Evolutionary conservation across 441 rosid genomes (phyloP).

Genomic region (Erodium trifolium): DNA sequence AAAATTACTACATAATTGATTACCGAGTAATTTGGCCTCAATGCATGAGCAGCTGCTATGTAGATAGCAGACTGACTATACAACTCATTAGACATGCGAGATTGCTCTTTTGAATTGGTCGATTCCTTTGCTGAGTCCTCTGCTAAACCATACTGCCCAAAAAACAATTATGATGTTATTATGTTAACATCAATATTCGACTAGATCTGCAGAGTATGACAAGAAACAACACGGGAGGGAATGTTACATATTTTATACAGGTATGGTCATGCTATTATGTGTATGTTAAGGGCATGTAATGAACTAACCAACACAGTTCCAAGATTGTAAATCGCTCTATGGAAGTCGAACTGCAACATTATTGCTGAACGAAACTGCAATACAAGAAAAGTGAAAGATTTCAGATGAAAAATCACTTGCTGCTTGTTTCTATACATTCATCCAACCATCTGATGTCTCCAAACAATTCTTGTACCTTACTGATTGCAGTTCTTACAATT

Average conservation of each 20-base stretch:
- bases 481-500: conserved; percentile 86
- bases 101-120: conserved; percentile 53
- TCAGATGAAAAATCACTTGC: conserved; percentile 16
- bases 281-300: conserved; percentile 15
- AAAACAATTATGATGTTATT: conserved; percentile 10
- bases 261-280: conserved; percentile 2
- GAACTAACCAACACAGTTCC: conserved; percentile 93
- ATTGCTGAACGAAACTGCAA: conserved; percentile 95
- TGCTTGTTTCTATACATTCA: conserved; percentile 21
- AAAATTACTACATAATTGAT: conserved; percentile 5
- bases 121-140: conserved; percentile 86
- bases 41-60: conserved; percentile 95
- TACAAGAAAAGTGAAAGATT: conserved; percentile 19
- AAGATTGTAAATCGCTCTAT: conserved; percentile 93
- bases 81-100: conserved; percentile 55
- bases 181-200: background rate
- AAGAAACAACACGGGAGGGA: background rate
- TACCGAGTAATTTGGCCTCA: conserved; percentile 94
- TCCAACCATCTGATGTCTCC: conserved; percentile 27
- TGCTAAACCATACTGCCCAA: conserved; percentile 87
- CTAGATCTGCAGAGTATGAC: background rate
- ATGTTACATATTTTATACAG: conserved; percentile 5
- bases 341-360: conserved; percentile 91
- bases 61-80: conserved; percentile 96
- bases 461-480: conserved; percentile 59